These are phyloP conservation scores for Bjerkandera adusta DNA, from an alignment of 1,284 basidiomycete species.

Conservation along the genomic window DNA sequence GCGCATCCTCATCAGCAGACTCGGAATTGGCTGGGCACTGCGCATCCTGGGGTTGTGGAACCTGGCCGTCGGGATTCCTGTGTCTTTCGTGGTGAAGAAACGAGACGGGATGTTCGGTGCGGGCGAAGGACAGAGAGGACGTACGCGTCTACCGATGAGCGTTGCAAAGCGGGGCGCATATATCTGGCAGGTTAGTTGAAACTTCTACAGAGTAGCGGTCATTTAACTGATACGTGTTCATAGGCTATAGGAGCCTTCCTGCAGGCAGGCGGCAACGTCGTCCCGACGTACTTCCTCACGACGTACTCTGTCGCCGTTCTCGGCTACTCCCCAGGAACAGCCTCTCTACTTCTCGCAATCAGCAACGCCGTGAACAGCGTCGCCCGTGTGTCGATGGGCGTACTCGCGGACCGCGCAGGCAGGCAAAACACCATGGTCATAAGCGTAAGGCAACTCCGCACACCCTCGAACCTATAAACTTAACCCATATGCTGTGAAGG, in stretches of 20 bases:
- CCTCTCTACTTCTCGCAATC: conserved; percentile 39
- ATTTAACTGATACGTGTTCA: neutral
- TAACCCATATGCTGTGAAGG: conserved; percentile 28
- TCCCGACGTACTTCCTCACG: conserved; percentile 43
- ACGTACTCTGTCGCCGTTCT: conserved; percentile 42
- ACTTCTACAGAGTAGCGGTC: neutral
- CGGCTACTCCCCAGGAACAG: conserved; percentile 35
- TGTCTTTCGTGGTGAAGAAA: conserved; percentile 33
- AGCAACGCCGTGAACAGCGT: conserved; percentile 44
- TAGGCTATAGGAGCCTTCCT: conserved; percentile 41
- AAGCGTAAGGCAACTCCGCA: conserved; percentile 27
- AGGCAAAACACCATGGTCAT: conserved; percentile 44
- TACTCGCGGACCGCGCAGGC: conserved; percentile 41
- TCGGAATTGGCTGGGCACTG: conserved; percentile 37
- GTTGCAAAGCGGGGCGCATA: conserved; percentile 42
- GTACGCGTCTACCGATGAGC: conserved; percentile 32
- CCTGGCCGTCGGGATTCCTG: conserved; percentile 36
- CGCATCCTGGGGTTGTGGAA: conserved; percentile 42
- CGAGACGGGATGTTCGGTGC: conserved; percentile 25
- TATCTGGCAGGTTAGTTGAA: conserved; percentile 35
- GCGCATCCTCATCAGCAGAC: conserved; percentile 34
- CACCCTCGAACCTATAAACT: neutral
- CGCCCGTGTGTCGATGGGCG: conserved; percentile 40
- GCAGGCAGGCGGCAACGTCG: conserved; percentile 44
- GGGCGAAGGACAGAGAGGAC: conserved; percentile 17